Conservation (phyloP, 2,329 filamentous ascomycete species). For the Talaromyces sp. region DNA sequence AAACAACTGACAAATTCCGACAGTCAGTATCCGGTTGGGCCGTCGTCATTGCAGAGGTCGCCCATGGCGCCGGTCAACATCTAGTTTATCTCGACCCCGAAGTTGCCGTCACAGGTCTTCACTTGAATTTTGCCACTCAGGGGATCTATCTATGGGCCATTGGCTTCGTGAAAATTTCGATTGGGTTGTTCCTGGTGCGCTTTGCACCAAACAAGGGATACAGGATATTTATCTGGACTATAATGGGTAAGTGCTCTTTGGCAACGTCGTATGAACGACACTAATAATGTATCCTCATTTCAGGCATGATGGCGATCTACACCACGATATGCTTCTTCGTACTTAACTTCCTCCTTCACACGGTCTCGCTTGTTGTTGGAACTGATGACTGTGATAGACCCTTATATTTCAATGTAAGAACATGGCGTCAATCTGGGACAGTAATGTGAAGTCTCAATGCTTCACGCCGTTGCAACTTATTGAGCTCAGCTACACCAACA, state of each 20-base stretch:
- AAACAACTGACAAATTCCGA: neutral
- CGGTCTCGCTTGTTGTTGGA: neutral
- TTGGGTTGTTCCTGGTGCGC: neutral
- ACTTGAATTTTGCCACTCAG: constrained; percentile 45
- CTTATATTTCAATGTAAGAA: constrained; percentile 50
- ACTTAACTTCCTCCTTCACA: neutral
- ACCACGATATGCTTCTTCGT: neutral
- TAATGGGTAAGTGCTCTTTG: neutral
- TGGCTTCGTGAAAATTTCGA: neutral
- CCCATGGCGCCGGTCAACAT: constrained; percentile 47
- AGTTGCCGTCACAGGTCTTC: constrained; percentile 37
- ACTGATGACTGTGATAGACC: constrained; percentile 35
- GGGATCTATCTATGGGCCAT: constrained; percentile 44
- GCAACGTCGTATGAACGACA: neutral
- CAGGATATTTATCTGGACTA: neutral
- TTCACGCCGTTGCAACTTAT: constrained; percentile 42
- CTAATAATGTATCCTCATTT: neutral
- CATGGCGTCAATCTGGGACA: constrained; percentile 47
- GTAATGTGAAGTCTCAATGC: constrained; percentile 38
- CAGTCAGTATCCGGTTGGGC: constrained; percentile 38
- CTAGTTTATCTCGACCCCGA: constrained; percentile 39
- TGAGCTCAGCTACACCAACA: constrained; percentile 44
- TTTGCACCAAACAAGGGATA: neutral
- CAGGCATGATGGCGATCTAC: neutral
- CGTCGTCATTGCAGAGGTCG: constrained; percentile 41